Percentiles rank a stretch among this genome's conserved stretches.
Evolutionary conservation across 345 rosid species (phyloP).

Genomic region (Dovyalis caffra): DNA sequence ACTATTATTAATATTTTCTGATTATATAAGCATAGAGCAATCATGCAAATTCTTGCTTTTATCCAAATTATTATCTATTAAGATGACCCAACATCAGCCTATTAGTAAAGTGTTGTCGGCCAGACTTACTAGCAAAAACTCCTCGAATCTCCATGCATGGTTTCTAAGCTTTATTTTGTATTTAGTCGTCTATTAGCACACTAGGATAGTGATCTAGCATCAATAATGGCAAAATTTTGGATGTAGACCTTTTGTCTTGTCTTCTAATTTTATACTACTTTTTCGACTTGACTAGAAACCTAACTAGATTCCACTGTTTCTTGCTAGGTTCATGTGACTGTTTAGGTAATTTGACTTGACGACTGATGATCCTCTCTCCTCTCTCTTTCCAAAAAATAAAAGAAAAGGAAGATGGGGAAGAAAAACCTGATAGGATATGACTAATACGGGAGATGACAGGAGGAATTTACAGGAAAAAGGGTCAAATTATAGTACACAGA

Average conservation of each 20-base stretch:
- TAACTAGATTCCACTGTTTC: constrained; percentile 15
- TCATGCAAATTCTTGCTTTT: constrained; percentile 15
- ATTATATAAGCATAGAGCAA: constrained; percentile 1
- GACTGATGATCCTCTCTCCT: constrained; percentile 3
- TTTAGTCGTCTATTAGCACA: neutral
- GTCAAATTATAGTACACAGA: constrained; percentile 4
- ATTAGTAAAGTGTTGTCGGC: constrained; percentile 27
- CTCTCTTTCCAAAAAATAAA: neutral
- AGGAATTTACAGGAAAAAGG: constrained; percentile 2
- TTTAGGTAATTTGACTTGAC: neutral
- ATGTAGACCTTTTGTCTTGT: constrained; percentile 9
- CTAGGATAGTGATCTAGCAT: neutral
- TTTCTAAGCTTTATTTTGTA: neutral
- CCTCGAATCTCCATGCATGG: constrained; percentile 6
- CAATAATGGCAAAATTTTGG: constrained; percentile 1
- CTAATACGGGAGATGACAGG: constrained; percentile 32
- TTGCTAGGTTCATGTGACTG: constrained; percentile 6
- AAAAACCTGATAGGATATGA: constrained; percentile 35
- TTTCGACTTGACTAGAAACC: neutral
- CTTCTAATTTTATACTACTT: neutral
- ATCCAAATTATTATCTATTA: constrained; percentile 18
- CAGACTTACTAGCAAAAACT: constrained; percentile 18
- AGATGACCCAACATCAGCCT: constrained; percentile 13
- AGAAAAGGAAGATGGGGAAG: neutral
- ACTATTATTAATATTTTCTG: neutral